A percentile compares a stretch with the other conserved stretches of the same genome.
phyloP scores from a whole-genome alignment of 2,329 filamentous ascomycete genomes.

The Shiraia bambusicola region DNA sequence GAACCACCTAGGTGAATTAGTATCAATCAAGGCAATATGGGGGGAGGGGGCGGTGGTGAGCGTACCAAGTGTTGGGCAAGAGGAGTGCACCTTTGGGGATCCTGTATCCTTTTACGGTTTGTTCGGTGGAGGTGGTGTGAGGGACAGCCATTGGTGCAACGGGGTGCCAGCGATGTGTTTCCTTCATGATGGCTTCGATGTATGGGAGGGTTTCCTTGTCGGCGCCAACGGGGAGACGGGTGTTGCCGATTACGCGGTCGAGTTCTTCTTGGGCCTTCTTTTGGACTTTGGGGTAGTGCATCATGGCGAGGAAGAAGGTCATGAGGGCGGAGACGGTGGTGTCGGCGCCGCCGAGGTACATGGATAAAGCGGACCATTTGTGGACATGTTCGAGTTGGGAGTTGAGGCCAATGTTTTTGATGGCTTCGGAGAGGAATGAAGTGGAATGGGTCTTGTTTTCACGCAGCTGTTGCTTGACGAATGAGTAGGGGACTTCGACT shows the following conservation, averaged over 20 bases:
- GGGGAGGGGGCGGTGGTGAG: neutral
- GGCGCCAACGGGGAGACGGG: conserved; percentile 50
- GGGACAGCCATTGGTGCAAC: conserved; percentile 37
- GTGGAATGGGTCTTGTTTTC: conserved; percentile 25
- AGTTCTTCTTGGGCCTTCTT: conserved; percentile 51
- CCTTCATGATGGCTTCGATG: conserved; percentile 37
- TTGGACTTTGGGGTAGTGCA: conserved; percentile 52
- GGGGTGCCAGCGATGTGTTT: conserved; percentile 50
- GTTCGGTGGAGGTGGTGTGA: conserved; percentile 35
- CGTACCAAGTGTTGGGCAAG: conserved; percentile 45
- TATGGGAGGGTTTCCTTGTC: conserved; percentile 50
- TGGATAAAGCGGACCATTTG: conserved; percentile 48
- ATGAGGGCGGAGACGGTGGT: conserved; percentile 47
- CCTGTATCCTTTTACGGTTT: conserved; percentile 42
- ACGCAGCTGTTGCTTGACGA: conserved; percentile 47
- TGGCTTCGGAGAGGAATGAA: conserved; percentile 47
- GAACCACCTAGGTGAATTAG: conserved; percentile 38
- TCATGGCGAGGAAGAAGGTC: conserved; percentile 56
- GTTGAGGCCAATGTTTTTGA: conserved; percentile 38
- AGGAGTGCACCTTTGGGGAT: conserved; percentile 48
- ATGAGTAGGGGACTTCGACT: conserved; percentile 47
- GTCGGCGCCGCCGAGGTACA: conserved; percentile 51
- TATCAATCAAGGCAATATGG: neutral
- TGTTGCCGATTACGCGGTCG: conserved; percentile 51
- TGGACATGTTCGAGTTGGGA: conserved; percentile 35